Percentiles rank a stretch among this genome's conserved stretches.
These are phyloP conservation scores for Salvia miltiorrhiza DNA, from an alignment of 257 asterid genomes.

Conservation along the genomic window DNA sequence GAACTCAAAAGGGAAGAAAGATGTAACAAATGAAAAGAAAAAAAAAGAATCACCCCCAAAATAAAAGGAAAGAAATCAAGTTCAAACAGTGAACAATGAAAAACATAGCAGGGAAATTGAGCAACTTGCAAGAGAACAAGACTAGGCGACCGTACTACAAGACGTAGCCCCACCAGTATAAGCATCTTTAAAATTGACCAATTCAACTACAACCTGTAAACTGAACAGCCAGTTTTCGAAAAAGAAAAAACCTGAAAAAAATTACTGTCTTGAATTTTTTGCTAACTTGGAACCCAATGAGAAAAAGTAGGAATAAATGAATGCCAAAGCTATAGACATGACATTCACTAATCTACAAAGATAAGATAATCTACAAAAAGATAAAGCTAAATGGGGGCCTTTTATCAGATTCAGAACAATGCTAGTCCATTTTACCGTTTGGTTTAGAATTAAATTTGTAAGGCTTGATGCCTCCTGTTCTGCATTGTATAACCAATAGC, in stretches of 20 bases:
- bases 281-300: too few species aligned
- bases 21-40: neutral
- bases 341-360: too few species aligned
- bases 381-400: neutral
- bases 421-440: neutral
- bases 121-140: conserved; percentile 15
- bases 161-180: conserved; percentile 12
- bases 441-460: neutral
- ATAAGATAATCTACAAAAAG: conserved; percentile 3
- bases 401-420: neutral
- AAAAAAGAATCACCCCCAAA: neutral
- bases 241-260: neutral
- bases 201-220: conserved; percentile 23
- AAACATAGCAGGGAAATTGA: conserved; percentile 14
- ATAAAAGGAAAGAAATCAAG: neutral
- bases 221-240: too few species aligned
- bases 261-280: neutral
- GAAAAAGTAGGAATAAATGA: conserved; percentile 21
- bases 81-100: neutral
- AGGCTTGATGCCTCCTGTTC: neutral
- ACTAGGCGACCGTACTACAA: conserved; percentile 5
- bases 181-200: conserved; percentile 15
- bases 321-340: neutral
- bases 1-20: neutral
- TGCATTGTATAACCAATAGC: conserved; percentile 1